Conservation (phyloP, 768 basidiomycete genomes). For the Lyophyllum semitale region DNA sequence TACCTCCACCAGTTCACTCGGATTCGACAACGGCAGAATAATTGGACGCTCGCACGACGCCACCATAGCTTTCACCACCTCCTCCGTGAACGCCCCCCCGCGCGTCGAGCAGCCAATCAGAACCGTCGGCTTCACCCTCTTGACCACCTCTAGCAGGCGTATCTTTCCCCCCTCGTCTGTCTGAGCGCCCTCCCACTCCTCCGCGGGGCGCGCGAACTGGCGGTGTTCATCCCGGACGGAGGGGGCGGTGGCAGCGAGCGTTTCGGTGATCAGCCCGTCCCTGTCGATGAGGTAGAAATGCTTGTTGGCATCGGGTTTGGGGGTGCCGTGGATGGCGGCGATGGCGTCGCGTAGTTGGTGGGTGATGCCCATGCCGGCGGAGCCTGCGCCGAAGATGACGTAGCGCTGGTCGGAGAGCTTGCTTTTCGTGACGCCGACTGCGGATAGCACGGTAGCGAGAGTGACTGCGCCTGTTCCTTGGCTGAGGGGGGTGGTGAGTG, state of each 20-base stretch:
- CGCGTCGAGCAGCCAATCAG: constrained; percentile 85
- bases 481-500: constrained; percentile 29
- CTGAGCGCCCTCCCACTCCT: constrained; percentile 50
- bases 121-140: constrained; percentile 74
- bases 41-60: constrained; percentile 72
- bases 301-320: constrained; percentile 57
- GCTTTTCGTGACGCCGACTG: constrained; percentile 63
- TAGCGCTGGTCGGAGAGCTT: constrained; percentile 75
- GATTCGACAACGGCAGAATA: constrained; percentile 85
- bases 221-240: constrained; percentile 45
- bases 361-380: constrained; percentile 81
- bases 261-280: constrained; percentile 56
- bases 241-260: constrained; percentile 38
- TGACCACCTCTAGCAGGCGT: constrained; percentile 67
- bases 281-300: constrained; percentile 77
- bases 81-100: constrained; percentile 76
- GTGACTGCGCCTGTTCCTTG: constrained; percentile 81
- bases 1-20: constrained; percentile 75
- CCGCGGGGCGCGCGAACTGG: constrained; percentile 59
- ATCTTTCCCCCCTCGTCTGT: constrained; percentile 43
- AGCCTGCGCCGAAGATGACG: constrained; percentile 79
- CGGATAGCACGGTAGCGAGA: constrained; percentile 68
- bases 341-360: constrained; percentile 79
- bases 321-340: constrained; percentile 50
- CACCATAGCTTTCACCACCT: constrained; percentile 69